Conservation (phyloP, 176 grass and related monocot species). For the Zizania latifolia region DNA sequence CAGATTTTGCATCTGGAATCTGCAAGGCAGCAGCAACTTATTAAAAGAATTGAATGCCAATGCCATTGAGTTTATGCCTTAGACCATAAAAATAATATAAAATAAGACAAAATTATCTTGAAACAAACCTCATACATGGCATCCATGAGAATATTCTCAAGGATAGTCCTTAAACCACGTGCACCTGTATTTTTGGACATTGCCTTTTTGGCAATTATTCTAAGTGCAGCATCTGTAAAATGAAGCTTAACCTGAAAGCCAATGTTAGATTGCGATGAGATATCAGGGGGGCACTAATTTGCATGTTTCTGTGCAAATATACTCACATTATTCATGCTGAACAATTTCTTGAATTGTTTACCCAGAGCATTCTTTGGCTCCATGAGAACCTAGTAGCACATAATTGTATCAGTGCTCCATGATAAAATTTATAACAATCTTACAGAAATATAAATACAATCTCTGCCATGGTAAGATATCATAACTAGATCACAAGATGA, state of each 20-base stretch:
- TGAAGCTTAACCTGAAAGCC: constrained; percentile 89
- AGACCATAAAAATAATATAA: not conserved
- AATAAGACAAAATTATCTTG: not conserved
- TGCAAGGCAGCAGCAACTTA: constrained; percentile 27
- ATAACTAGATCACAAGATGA: not conserved
- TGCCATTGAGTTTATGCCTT: not conserved
- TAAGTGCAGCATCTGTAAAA: constrained; percentile 78
- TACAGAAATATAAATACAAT: not conserved
- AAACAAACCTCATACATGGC: constrained; percentile 93
- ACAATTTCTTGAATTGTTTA: constrained; percentile 96
- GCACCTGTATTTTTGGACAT: constrained; percentile 93
- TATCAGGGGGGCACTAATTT: not conserved
- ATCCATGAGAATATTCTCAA: constrained; percentile 97
- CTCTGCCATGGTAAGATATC: not conserved
- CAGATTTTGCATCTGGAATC: constrained; percentile 89
- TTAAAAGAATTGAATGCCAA: not conserved
- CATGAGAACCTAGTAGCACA: constrained; percentile 57
- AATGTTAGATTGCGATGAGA: not conserved
- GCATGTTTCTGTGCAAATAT: constrained; percentile 14
- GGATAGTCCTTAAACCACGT: constrained; percentile 81
- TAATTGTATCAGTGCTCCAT: constrained; percentile 14
- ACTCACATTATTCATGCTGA: constrained; percentile 97
- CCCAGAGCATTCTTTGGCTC: constrained; percentile 93
- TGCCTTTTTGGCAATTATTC: constrained; percentile 83
- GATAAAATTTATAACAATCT: not conserved